Evolutionary conservation across 1,284 basidiomycete species (phyloP).

Genomic region (Sphaerobolus stellatus): DNA sequence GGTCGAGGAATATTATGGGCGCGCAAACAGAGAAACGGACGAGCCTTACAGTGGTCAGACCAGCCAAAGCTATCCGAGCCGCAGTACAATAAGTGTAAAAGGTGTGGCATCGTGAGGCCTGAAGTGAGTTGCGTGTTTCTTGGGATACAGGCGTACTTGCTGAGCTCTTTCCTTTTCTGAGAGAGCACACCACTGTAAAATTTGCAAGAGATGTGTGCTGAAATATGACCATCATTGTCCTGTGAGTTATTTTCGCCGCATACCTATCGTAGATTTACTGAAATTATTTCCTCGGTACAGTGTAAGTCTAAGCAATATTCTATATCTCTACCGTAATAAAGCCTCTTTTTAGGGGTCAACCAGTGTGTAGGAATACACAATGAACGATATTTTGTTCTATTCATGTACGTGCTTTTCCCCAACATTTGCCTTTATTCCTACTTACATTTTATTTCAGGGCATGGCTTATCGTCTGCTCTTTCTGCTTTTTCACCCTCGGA

Average conservation of each 20-base stretch:
- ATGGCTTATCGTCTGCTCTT: slow-evolving; percentile 68
- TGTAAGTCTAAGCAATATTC: no score
- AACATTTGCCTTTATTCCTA: slow-evolving; percentile 1
- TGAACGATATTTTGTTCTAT: slow-evolving; percentile 93
- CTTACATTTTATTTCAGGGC: slow-evolving; percentile 44
- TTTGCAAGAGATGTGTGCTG: slow-evolving; percentile 89
- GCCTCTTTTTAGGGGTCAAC: slow-evolving; percentile 76
- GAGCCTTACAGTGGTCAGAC: slow-evolving; percentile 37
- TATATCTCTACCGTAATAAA: no score
- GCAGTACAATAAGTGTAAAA: slow-evolving; percentile 58
- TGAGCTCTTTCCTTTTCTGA: slow-evolving; percentile 36
- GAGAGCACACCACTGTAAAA: slow-evolving; percentile 93
- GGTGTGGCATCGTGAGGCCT: slow-evolving; percentile 73
- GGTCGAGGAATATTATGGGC: slow-evolving; percentile 57
- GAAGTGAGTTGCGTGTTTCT: slow-evolving; percentile 57
- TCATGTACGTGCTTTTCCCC: slow-evolving; percentile 66
- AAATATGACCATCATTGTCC: slow-evolving; percentile 97
- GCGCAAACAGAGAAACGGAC: slow-evolving; percentile 35
- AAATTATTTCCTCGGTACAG: neutral
- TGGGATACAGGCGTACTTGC: slow-evolving; percentile 1
- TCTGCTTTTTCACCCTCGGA: slow-evolving; percentile 58
- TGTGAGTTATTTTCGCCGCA: slow-evolving; percentile 42
- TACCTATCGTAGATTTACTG: neutral
- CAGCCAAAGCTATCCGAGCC: slow-evolving; percentile 53
- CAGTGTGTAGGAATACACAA: slow-evolving; percentile 96